These are phyloP conservation scores for Mycena galopus DNA, from an alignment of 768 basidiomycete genomes.

Conservation along the genomic window DNA sequence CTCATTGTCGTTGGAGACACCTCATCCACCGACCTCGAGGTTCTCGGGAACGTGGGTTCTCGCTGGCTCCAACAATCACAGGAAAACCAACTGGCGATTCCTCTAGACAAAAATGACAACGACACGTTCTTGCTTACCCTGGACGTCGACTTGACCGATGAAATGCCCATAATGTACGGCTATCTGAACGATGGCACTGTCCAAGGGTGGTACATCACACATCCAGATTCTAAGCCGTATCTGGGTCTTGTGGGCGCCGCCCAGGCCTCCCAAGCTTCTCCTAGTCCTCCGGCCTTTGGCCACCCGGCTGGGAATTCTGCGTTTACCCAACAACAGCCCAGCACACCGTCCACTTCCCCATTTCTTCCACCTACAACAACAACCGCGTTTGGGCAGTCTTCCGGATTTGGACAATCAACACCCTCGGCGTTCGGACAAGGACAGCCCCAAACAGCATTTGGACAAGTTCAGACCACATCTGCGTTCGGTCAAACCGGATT, in stretches of 20 bases:
- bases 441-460: conserved; percentile 35
- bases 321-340: conserved; percentile 22
- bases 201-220: conserved; percentile 78
- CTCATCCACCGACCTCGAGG: conserved; percentile 61
- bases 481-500: conserved; percentile 55
- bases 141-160: conserved; percentile 72
- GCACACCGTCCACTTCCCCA: conserved; percentile 37
- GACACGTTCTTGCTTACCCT: conserved; percentile 79
- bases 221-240: conserved; percentile 66
- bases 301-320: conserved; percentile 3
- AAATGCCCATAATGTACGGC: conserved; percentile 74
- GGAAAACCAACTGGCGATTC: conserved; percentile 70
- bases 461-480: conserved; percentile 36
- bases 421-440: conserved; percentile 47
- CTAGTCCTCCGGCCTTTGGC: conserved; percentile 30
- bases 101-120: conserved; percentile 75
- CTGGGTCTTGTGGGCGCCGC: conserved; percentile 61
- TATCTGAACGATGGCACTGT: conserved; percentile 86
- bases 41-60: conserved; percentile 55
- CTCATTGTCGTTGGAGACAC: conserved; percentile 61
- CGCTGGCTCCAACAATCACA: conserved; percentile 65
- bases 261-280: conserved; percentile 27
- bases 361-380: conserved; percentile 40
- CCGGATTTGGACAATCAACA: conserved; percentile 36
- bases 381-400: conserved; percentile 47